phyloP scores from a whole-genome alignment of 306 rosid species.

The Lathyrus oleraceus region DNA sequence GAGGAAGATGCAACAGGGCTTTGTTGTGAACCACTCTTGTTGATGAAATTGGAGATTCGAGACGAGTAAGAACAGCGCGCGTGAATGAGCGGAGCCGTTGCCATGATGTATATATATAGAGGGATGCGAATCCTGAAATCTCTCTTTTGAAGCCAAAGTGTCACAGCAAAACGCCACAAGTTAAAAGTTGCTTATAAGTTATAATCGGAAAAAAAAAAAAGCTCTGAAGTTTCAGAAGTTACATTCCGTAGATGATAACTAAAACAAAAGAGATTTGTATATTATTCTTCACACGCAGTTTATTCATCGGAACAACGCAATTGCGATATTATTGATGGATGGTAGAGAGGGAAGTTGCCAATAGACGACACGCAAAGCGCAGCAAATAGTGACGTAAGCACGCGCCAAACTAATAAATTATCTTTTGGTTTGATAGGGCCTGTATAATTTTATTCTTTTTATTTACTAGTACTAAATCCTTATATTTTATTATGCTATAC shows the following conservation, averaged over 20 bases:
- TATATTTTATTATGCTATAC: too few species aligned
- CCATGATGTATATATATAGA: conserved; percentile 25
- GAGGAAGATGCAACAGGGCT: neutral
- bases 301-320: neutral
- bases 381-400: neutral
- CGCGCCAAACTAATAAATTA: neutral
- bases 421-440: neutral
- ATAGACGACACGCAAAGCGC: neutral
- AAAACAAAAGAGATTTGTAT: too few species aligned
- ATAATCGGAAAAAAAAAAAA: too few species aligned
- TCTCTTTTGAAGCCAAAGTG: conserved; percentile 4
- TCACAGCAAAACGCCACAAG: neutral
- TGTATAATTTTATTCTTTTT: too few species aligned
- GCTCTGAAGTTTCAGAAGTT: neutral
- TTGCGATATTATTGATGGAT: neutral
- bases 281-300: too few species aligned
- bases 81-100: conserved; percentile 38
- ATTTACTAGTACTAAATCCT: too few species aligned
- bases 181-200: neutral
- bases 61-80: conserved; percentile 36
- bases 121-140: conserved; percentile 8
- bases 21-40: conserved; percentile 15
- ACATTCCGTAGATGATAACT: neutral
- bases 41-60: conserved; percentile 19
- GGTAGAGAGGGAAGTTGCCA: neutral